phyloP scores from a whole-genome alignment of 495 filamentous ascomycete genomes.

The Xanthoparmelia taractica region DNA sequence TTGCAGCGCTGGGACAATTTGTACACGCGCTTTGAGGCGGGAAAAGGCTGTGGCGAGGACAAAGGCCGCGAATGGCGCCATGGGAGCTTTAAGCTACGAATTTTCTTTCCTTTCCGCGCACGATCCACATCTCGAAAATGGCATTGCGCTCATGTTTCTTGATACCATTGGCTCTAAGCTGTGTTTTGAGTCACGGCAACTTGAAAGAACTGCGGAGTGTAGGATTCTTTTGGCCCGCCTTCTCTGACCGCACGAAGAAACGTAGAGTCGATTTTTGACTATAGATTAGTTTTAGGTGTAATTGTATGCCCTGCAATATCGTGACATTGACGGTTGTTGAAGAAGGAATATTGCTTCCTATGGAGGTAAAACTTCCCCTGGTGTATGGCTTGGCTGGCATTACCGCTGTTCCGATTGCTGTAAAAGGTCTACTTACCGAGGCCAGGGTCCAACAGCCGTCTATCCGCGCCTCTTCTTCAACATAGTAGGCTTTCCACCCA shows the following conservation, averaged over 20 bases:
- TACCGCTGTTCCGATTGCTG: not conserved
- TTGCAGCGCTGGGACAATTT: too few species aligned
- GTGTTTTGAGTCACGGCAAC: too few species aligned
- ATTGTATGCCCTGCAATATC: not conserved
- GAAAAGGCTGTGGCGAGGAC: too few species aligned
- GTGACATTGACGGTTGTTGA: not conserved
- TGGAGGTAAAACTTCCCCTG: not conserved
- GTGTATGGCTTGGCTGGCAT: too few species aligned
- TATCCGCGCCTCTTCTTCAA: slow-evolving; percentile 6
- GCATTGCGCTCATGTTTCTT: too few species aligned
- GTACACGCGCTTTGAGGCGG: too few species aligned
- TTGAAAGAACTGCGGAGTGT: not conserved
- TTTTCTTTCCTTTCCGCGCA: too few species aligned
- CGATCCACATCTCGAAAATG: too few species aligned
- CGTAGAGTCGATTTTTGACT: not conserved
- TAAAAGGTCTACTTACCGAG: not conserved
- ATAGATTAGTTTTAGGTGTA: not conserved
- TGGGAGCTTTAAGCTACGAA: too few species aligned
- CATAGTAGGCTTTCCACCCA: slow-evolving; percentile 38
- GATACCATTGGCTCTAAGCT: too few species aligned
- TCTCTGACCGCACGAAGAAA: not conserved
- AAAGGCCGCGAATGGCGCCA: too few species aligned
- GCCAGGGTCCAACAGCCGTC: not conserved
- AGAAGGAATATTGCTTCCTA: not conserved
- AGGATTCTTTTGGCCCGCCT: not conserved